phyloP scores from a whole-genome alignment of 73 alveolate genomes.

The Breviolum minutum region DNA sequence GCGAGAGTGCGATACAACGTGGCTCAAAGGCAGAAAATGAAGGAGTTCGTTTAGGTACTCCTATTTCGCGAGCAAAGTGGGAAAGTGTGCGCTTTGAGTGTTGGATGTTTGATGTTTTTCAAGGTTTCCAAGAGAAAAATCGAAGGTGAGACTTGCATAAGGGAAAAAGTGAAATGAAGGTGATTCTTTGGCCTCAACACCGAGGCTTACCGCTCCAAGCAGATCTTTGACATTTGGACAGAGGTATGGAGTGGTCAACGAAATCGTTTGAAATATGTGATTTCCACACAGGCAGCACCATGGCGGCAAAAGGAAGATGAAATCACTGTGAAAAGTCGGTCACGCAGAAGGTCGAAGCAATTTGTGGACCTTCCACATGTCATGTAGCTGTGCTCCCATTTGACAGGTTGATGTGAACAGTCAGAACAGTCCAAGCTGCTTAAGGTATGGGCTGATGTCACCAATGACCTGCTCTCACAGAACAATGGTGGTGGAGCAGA shows the following conservation, averaged over 20 bases:
- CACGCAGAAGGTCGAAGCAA: too few species aligned
- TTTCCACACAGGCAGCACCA: slow-evolving; percentile 71
- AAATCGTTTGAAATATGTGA: slow-evolving; percentile 60
- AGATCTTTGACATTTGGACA: slow-evolving; percentile 92
- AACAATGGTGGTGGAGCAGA: slow-evolving; percentile 88
- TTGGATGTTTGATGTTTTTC: too few species aligned
- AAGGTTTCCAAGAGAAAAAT: neutral
- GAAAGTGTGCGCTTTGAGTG: too few species aligned
- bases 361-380: too few species aligned
- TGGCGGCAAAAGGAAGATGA: neutral
- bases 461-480: slow-evolving; percentile 46
- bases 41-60: neutral
- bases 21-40: neutral
- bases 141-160: neutral
- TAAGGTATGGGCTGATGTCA: slow-evolving; percentile 76
- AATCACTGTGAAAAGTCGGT: neutral
- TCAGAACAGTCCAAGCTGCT: neutral
- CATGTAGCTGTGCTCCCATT: too few species aligned
- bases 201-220: slow-evolving; percentile 89
- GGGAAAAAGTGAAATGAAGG: neutral
- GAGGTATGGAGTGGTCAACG: slow-evolving; percentile 63
- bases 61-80: too few species aligned
- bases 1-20: slow-evolving; percentile 63
- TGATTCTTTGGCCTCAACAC: neutral
- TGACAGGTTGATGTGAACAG: neutral